Evolutionary conservation across 805 yeast genomes (phyloP).

Genomic region (Yamadazyma sp.): DNA sequence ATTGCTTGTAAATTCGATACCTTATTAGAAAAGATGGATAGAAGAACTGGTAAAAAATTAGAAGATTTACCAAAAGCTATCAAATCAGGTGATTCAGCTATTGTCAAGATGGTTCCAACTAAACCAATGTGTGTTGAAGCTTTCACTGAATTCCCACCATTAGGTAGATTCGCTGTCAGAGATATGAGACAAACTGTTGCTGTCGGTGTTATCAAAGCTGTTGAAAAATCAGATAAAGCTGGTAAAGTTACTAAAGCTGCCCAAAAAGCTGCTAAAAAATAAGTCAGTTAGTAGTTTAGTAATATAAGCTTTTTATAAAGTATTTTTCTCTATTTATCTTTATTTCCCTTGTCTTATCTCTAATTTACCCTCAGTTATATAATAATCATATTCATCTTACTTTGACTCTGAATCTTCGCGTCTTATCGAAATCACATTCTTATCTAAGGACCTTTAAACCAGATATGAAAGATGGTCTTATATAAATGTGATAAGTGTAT

Average conservation of each 20-base stretch:
- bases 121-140: conserved; percentile 45
- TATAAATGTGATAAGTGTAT: too few species aligned
- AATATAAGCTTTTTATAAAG: too few species aligned
- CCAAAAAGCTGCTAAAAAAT: conserved; percentile 45
- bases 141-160: conserved; percentile 44
- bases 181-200: conserved; percentile 99
- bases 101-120: conserved; percentile 42
- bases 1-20: conserved; percentile 1
- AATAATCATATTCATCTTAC: too few species aligned
- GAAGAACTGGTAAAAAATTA: conserved; percentile 51
- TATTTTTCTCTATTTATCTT: too few species aligned
- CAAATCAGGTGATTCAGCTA: conserved; percentile 28
- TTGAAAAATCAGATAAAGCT: conserved; percentile 46
- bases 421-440: too few species aligned
- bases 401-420: too few species aligned
- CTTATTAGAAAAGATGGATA: conserved; percentile 61
- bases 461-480: too few species aligned
- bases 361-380: too few species aligned
- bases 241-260: conserved; percentile 51
- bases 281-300: conserved; percentile 26
- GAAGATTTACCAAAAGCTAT: conserved; percentile 23
- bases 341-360: too few species aligned
- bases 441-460: too few species aligned
- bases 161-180: conserved; percentile 70
- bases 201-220: conserved; percentile 94